Base-by-base conservation (phyloP, 2,329 filamentous ascomycete species). In the Neospermospora avenae region DNA sequence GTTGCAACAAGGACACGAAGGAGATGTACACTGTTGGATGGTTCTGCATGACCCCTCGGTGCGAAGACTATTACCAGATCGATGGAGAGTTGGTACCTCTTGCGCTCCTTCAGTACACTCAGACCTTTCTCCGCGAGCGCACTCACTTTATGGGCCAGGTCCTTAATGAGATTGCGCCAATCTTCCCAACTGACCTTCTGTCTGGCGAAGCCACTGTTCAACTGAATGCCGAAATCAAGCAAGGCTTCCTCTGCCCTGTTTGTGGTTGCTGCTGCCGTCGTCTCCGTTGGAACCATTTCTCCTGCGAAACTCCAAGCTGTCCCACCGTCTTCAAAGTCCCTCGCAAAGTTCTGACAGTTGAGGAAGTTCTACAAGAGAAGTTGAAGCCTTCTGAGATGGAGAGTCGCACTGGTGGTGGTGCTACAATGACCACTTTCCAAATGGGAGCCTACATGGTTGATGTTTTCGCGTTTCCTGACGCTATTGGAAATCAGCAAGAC, bases 241-340 rank as follows among this genome's bases (percentile, higher is more conserved):
- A 77, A 54, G 89, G 88, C 0, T 82, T 91, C 49, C 82, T 88
- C 1, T 93, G 89, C 65, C 84, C 84, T 0, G 61, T 74, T 1
- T 92, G 89, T 64, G 75, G 77, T 0, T 80, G 83, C 42, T 90
- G 88, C 66, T 84, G 79, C 44, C 78, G 84, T 2, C 79, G 88
- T 1, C 76, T 80, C 14, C 72, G 78, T 24, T 92, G 87, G 86
- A 74, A 73, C 4, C 78, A 80, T 1, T 90, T 86, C 87, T 72
- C 75, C 25, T 92, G 88, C 61, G 76, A 79, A 45, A 82, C 78
- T 14, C 63, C 65, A 0, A 66, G 65, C 1, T 90, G 86, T 65
- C 70, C 69, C 39, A 88, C 80, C 52, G 69, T 68, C 11, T 73
- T 80, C 39, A 11, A 37, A 1, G 5, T 69, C 1, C 54, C 35